These are phyloP conservation scores for Russula sp. DNA, from an alignment of 768 basidiomycete species.

Conservation along the genomic window DNA sequence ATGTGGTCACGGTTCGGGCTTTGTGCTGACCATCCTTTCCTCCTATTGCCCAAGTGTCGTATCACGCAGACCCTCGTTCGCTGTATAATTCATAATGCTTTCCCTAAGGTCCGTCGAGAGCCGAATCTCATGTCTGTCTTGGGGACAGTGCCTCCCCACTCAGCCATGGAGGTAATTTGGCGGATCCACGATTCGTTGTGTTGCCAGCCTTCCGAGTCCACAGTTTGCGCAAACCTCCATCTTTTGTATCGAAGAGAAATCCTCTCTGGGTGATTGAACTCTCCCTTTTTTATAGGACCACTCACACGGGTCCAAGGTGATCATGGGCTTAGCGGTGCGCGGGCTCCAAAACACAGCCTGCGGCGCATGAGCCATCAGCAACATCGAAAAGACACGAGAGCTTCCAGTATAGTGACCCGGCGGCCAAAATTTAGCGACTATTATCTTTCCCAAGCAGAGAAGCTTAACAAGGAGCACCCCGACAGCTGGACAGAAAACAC, in stretches of 20 bases:
- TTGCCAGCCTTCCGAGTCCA: background rate
- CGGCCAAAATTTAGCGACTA: slow-evolving; percentile 18
- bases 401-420: background rate
- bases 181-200: background rate
- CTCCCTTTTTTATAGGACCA: background rate
- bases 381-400: background rate
- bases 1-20: too few relatives aligned
- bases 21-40: too few relatives aligned
- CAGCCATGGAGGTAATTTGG: background rate
- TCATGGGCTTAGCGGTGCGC: background rate
- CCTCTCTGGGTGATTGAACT: background rate
- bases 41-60: too few relatives aligned
- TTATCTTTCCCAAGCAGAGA: too few relatives aligned
- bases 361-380: background rate
- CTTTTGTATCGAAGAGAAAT: slow-evolving; percentile 1
- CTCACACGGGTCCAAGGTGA: background rate
- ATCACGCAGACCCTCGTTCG: background rate
- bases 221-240: background rate
- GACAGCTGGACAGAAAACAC: too few relatives aligned
- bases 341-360: background rate
- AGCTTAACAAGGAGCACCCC: too few relatives aligned
- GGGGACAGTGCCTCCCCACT: background rate
- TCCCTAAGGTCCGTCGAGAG: background rate
- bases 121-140: background rate
- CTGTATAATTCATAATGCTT: background rate